Evolutionary conservation across 176 grass and related monocot genomes (phyloP), one percentile per base, ranked within the genome.

Genomic region (Carex scoparia): DNA sequence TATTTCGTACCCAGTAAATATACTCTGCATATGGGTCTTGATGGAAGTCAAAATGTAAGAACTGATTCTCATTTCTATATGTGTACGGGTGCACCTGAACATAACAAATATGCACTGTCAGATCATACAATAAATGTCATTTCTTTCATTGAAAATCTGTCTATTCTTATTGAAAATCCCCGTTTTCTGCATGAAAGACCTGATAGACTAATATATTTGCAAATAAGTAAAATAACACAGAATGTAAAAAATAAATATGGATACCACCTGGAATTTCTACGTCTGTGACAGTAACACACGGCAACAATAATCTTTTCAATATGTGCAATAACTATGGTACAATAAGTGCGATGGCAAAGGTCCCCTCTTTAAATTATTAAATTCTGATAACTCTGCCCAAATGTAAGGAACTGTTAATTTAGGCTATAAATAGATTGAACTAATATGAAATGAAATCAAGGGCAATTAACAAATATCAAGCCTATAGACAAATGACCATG

Each of bases 81-180:
- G 96, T 95, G 55, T 99, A 99, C 37, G 91, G 93, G 79, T 99
- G 96, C 54, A 95, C 90, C 96, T 99, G 84, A 72, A 87, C 33
- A 82, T 75, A 54, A 89, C 27, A 71, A 38, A 3, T 81, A 30
- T 57, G 48, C 10, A 78, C 23, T 5, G 28, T 78, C 53, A 78
- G 74, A 78, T 57, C 30, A 30, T 63, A 63, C n/a, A 63, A 63
- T 27, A 63, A 54, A 70, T 71, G 12, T 48, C 40, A 12, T 54
- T 85, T 59, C 57, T 63, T 63, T n/a, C 27, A 63, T 8, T 63
- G 7, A 9, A 63, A 63, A 63, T 63, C 19, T 8, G n/a, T 27
- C 61, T 63, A 1, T 61, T 73, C 4, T 83, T 46, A 9, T 1
- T 35, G 61, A 56, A 84, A 60, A 56, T 33, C 13, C 18, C 58